Evolutionary conservation across 306 rosid genomes (phyloP).

Genomic region (Medicago lupulina): DNA sequence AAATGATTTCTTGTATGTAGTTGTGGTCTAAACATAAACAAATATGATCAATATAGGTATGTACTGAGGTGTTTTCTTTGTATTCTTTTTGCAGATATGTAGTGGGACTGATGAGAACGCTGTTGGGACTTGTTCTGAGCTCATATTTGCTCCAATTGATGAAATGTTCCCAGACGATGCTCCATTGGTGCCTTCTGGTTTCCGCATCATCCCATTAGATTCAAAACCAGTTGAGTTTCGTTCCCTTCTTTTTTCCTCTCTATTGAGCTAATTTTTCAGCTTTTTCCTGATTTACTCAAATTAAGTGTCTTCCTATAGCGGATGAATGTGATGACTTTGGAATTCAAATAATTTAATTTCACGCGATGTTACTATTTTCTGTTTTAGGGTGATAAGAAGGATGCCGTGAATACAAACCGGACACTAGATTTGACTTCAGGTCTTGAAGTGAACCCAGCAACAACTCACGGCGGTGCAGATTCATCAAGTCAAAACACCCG

Average conservation of each 20-base stretch:
- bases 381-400: slow-evolving; percentile 78
- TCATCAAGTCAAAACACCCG: slow-evolving; percentile 63
- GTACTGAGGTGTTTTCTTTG: background rate
- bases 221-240: slow-evolving; percentile 87
- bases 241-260: slow-evolving; percentile 4
- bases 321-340: too few relatives aligned
- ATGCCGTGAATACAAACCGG: slow-evolving; percentile 58
- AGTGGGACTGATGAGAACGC: slow-evolving; percentile 92
- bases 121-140: slow-evolving; percentile 94
- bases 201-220: slow-evolving; percentile 90
- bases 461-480: slow-evolving; percentile 53
- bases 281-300: too few relatives aligned
- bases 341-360: too few relatives aligned
- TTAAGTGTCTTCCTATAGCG: too few relatives aligned
- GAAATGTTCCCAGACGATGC: slow-evolving; percentile 98
- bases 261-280: background rate
- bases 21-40: background rate
- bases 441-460: slow-evolving; percentile 77
- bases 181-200: slow-evolving; percentile 91
- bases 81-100: slow-evolving; percentile 66
- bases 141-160: slow-evolving; percentile 94
- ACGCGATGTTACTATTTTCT: background rate
- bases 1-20: background rate
- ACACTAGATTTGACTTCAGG: slow-evolving; percentile 91
- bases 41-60: background rate